Percentiles rank a stretch among this genome's conserved stretches.
phyloP scores from a whole-genome alignment of 345 rosid genomes.

The Gossypium herbaceum region DNA sequence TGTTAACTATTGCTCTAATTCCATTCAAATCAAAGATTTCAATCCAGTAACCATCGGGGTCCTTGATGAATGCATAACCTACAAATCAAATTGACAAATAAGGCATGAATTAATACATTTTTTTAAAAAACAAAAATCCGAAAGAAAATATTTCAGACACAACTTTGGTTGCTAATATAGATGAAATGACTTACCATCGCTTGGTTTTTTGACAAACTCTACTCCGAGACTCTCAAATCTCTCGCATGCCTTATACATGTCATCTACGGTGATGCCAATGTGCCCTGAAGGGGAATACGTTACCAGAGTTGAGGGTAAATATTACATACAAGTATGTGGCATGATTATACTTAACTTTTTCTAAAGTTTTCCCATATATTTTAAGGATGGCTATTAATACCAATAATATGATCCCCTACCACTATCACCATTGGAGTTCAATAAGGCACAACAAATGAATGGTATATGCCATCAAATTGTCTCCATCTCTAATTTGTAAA shows the following conservation, averaged over 20 bases:
- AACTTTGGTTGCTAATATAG: not conserved
- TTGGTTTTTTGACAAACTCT: constrained; percentile 83
- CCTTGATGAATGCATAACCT: constrained; percentile 92
- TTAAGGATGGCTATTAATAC: not conserved
- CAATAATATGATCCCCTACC: not conserved
- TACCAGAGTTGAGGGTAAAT: too few relatives aligned
- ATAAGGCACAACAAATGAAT: not conserved
- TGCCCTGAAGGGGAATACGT: constrained; percentile 49
- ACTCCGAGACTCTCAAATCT: constrained; percentile 82
- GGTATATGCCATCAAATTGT: not conserved
- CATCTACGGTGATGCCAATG: constrained; percentile 92
- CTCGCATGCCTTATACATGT: constrained; percentile 87
- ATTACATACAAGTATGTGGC: too few relatives aligned
- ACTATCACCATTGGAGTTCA: not conserved
- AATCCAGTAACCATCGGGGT: constrained; percentile 98
- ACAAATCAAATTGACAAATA: constrained; percentile 19
- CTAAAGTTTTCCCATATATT: too few relatives aligned
- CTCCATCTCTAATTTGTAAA: not conserved
- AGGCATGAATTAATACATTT: not conserved
- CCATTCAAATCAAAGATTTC: constrained; percentile 84
- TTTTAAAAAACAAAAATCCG: too few relatives aligned
- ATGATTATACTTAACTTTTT: too few relatives aligned
- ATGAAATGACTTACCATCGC: constrained; percentile 47
- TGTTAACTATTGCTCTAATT: constrained; percentile 33
- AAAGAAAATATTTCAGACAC: too few relatives aligned